A percentile compares a stretch with the other conserved stretches of the same genome.
Evolutionary conservation across 1,139 yeast genomes (phyloP).

Genomic region (Debaryomyces singareniensis): DNA sequence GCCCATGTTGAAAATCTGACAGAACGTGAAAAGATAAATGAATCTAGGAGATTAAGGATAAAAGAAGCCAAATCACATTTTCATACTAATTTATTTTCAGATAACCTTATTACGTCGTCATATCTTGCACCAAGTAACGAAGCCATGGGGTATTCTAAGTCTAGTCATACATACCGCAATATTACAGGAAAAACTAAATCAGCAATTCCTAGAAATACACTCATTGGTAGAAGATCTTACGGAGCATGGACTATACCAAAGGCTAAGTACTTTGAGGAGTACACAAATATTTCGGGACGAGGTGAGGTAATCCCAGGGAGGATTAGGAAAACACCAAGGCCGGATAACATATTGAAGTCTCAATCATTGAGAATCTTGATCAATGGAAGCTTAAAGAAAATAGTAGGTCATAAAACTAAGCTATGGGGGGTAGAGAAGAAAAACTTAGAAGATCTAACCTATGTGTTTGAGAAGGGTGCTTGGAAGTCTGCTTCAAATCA

Average conservation of each 20-base stretch:
- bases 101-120: constrained; percentile 8
- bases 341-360: constrained; percentile 27
- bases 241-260: constrained; percentile 18
- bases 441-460: constrained; percentile 55
- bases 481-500: constrained; percentile 88
- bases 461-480: constrained; percentile 52
- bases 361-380: constrained; percentile 63
- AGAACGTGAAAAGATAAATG: constrained; percentile 28
- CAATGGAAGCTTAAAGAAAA: constrained; percentile 52
- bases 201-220: constrained; percentile 24
- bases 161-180: constrained; percentile 29
- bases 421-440: constrained; percentile 87
- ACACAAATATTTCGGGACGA: constrained; percentile 26
- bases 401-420: constrained; percentile 63
- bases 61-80: constrained; percentile 30
- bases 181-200: constrained; percentile 32
- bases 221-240: constrained; percentile 31
- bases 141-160: constrained; percentile 23
- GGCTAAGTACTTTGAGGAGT: constrained; percentile 12
- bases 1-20: constrained; percentile 25
- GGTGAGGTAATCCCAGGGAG: constrained; percentile 58
- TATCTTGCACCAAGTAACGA: constrained; percentile 12
- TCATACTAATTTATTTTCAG: constrained; percentile 18
- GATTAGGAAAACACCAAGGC: constrained; percentile 47
- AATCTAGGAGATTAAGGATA: constrained; percentile 38